A percentile compares a stretch with the other conserved stretches of the same genome.
phyloP scores from a whole-genome alignment of 345 rosid genomes.

The Clarkia xantiana region DNA sequence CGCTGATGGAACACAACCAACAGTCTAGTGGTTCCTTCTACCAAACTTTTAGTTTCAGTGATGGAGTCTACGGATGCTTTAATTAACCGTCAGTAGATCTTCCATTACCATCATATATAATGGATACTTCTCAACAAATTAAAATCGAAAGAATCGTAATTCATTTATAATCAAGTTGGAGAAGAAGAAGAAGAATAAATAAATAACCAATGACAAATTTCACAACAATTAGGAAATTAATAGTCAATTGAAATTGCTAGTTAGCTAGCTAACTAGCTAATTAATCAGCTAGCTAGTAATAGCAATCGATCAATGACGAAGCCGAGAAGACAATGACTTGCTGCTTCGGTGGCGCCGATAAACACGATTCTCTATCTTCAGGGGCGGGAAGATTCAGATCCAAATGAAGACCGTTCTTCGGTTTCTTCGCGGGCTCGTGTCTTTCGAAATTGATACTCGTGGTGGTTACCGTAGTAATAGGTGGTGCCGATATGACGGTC shows the following conservation, averaged over 20 bases:
- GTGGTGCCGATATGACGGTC: conserved; percentile 6
- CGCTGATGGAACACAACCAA: no score
- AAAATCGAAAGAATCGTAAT: background rate
- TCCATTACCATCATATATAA: no score
- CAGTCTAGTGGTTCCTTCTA: no score
- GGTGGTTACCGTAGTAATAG: conserved; percentile 6
- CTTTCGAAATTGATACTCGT: conserved; percentile 9
- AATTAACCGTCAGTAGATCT: no score
- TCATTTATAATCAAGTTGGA: background rate
- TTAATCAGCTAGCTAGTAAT: conserved; percentile 21
- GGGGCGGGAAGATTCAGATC: conserved; percentile 74
- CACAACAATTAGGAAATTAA: background rate
- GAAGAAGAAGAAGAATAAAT: background rate
- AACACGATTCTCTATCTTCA: conserved; percentile 14
- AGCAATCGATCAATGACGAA: conserved; percentile 54
- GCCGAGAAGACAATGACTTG: conserved; percentile 46
- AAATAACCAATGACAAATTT: background rate
- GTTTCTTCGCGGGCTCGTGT: conserved; percentile 19
- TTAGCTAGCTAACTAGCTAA: background rate
- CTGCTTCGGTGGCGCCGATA: conserved; percentile 18
- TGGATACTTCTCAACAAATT: no score
- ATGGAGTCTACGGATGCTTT: no score
- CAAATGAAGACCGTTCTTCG: conserved; percentile 18
- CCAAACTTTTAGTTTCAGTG: no score
- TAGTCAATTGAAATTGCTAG: background rate